These are phyloP conservation scores for Mortierella sp. DNA, from an alignment of 371 early-diverging fungal genomes.

Conservation along the genomic window DNA sequence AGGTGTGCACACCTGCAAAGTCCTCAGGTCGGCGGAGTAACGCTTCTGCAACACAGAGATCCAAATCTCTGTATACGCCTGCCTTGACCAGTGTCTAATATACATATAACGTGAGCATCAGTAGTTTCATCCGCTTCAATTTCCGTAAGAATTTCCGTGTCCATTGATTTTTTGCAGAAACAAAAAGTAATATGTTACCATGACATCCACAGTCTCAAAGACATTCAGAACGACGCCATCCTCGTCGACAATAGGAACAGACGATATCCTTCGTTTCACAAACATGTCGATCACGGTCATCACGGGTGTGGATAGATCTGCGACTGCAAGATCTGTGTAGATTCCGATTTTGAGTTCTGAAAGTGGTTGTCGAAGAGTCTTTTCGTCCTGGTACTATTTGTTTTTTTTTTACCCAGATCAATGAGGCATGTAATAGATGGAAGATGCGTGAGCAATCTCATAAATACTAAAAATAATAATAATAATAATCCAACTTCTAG, in stretches of 20 bases:
- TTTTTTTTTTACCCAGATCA: too few species aligned
- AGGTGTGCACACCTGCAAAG: conserved; percentile 95
- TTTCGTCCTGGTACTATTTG: conserved; percentile 72
- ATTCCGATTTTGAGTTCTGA: conserved; percentile 88
- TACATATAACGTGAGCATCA: conserved; percentile 31
- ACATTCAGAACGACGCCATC: conserved; percentile 90
- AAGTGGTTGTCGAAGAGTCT: conserved; percentile 73
- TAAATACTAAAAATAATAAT: too few species aligned
- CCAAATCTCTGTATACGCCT: conserved; percentile 77
- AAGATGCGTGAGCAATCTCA: too few species aligned
- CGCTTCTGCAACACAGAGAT: conserved; percentile 89
- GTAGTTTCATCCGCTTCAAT: too few species aligned
- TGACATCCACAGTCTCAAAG: conserved; percentile 94
- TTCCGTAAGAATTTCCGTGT: too few species aligned
- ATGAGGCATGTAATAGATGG: too few species aligned
- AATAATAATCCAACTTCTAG: not conserved
- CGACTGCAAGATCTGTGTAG: conserved; percentile 82
- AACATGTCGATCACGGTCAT: conserved; percentile 91
- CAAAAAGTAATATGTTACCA: conserved; percentile 62
- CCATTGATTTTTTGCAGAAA: not conserved
- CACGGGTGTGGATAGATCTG: conserved; percentile 81
- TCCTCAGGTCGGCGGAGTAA: conserved; percentile 86
- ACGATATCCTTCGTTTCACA: conserved; percentile 87
- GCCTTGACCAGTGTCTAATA: conserved; percentile 74
- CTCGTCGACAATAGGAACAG: conserved; percentile 93